Evolutionary conservation across 306 rosid genomes (phyloP), one percentile per base, ranked within the genome.

Genomic region (Senna tora): DNA sequence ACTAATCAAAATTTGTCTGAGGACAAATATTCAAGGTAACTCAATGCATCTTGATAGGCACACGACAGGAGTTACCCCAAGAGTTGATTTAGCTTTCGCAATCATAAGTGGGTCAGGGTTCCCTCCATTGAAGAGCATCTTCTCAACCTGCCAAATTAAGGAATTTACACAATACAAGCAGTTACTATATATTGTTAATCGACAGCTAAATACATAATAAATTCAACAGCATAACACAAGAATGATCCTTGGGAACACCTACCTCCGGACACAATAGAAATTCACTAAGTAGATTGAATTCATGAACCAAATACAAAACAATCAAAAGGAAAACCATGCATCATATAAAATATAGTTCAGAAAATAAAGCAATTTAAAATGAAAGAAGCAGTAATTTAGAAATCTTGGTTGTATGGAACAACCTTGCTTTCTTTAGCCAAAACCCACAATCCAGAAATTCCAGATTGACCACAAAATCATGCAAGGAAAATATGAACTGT

Each of bases 81-180:
- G 76, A 55, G 67, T 38, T 49, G 25, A 25, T 60, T 54, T 83
- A 7, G 81, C 86, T 61, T 33, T 83, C 73, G 71, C 81, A 16
- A 75, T 17, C 46, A 60, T 76, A 71, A 32, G 50, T 3, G 77
- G 86, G 17, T 45, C 67, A 75, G 69, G 79, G 20, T 75, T 79
- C 71, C 67, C 79, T 32, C 53, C 25, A 15, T 67, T 39, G 61
- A 53, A 72, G 46, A 75, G 79, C 73, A 71, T 75, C 76, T 66
- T 67, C 76, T 75, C 79, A 38, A 75, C 84, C 81, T 75, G 70
- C 56, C 59, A 75, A 61, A 53, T 22, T 38, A 43, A 43, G 50
- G 63, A 57, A 63, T 38, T 64, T 46, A 52, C 33, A 58, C 3
- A 54, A 15, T 32, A 38, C 59, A 71, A 56, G 60, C 64, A 57